Conservation (phyloP, 1,284 basidiomycete species). For the Lignosus rhinocerotis region DNA sequence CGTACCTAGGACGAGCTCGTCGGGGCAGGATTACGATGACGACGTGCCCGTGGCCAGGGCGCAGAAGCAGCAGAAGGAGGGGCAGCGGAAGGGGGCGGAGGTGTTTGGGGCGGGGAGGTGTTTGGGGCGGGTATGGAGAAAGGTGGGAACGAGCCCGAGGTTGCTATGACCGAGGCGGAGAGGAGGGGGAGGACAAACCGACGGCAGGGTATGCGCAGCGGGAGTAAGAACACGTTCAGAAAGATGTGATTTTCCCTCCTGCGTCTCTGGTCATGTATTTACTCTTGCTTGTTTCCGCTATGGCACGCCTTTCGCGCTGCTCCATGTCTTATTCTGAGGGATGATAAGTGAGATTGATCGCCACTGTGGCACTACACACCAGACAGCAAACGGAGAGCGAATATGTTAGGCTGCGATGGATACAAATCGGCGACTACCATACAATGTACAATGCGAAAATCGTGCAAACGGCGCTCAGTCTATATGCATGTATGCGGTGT, state of each 20-base stretch:
- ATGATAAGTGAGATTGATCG: not conserved
- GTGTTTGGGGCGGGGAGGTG: conserved; percentile 78
- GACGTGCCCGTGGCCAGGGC: conserved; percentile 22
- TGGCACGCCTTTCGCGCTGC: no score
- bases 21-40: conserved; percentile 37
- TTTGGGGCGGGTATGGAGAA: conserved; percentile 88
- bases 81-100: conserved; percentile 66
- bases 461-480: no score
- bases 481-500: no score
- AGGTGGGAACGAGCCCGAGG: conserved; percentile 54
- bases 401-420: no score
- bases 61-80: conserved; percentile 34
- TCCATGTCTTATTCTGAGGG: not conserved
- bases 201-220: conserved; percentile 76
- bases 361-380: no score
- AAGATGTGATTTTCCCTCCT: conserved; percentile 26
- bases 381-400: no score
- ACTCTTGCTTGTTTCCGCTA: no score
- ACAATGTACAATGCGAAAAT: no score
- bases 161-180: conserved; percentile 55
- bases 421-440: no score
- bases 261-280: no score
- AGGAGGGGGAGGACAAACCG: conserved; percentile 70
- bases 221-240: conserved; percentile 84
- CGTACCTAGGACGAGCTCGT: conserved; percentile 48